Evolutionary conservation across 2,329 filamentous ascomycete species (phyloP).

Genomic region (Mycosphaerelloides madeirae): DNA sequence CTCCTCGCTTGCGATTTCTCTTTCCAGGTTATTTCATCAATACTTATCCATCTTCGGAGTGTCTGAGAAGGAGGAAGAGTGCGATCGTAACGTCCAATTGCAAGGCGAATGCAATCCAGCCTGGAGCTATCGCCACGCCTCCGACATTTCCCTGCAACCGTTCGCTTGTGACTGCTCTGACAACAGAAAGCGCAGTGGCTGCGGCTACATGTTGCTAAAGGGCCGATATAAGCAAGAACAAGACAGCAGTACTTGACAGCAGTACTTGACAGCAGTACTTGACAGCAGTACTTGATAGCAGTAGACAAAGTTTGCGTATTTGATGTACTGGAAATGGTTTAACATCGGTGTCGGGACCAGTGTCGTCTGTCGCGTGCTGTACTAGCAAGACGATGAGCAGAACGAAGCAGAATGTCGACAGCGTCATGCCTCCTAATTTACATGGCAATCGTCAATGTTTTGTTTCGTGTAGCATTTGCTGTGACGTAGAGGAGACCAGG

Average conservation of each 20-base stretch:
- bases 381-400: conserved; percentile 11
- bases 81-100: neutral
- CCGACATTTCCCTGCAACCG: conserved; percentile 8
- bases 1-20: too few species aligned
- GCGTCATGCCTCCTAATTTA: conserved; percentile 8
- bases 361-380: conserved; percentile 11
- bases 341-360: conserved; percentile 9
- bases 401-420: conserved; percentile 5
- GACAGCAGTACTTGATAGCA: conserved; percentile 2
- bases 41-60: too few species aligned
- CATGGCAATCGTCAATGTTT: too few species aligned
- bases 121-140: conserved; percentile 5
- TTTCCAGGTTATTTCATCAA: too few species aligned
- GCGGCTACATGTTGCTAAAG: conserved; percentile 19
- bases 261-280: conserved; percentile 3
- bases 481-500: conserved; percentile 9
- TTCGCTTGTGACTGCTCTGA: conserved; percentile 4
- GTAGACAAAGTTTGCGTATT: too few species aligned
- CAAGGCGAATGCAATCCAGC: conserved; percentile 8
- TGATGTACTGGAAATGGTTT: conserved; percentile 21
- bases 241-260: conserved; percentile 1
- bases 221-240: conserved; percentile 11
- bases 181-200: conserved; percentile 7
- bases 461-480: too few species aligned
- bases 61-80: neutral